Percentiles rank a stretch among this genome's conserved stretches.
These are phyloP conservation scores for Xerocomellus intermedius DNA, from an alignment of 768 basidiomycete genomes.

Conservation along the genomic window DNA sequence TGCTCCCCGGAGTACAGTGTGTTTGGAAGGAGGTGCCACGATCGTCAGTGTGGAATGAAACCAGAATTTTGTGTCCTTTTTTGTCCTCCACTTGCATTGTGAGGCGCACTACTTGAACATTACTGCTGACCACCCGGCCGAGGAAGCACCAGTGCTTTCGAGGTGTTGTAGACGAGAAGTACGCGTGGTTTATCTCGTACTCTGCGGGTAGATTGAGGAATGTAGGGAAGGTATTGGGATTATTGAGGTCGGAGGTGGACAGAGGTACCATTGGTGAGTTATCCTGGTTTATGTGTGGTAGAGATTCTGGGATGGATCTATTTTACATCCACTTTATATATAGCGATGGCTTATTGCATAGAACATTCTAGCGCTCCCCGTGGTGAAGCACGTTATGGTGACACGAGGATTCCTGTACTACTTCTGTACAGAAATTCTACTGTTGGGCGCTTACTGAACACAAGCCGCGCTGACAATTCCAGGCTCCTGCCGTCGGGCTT, in stretches of 20 bases:
- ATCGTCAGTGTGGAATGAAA: constrained; percentile 34
- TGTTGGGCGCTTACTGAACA: background rate
- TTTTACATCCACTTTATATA: constrained; percentile 15
- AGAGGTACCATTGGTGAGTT: constrained; percentile 19
- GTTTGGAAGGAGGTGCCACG: constrained; percentile 24
- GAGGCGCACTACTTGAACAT: constrained; percentile 27
- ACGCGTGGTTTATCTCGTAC: constrained; percentile 14
- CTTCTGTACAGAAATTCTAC: background rate
- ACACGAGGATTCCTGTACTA: background rate
- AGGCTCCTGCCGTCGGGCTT: constrained; percentile 6
- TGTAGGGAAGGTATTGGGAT: constrained; percentile 21
- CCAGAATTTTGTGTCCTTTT: constrained; percentile 21
- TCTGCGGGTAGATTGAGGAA: constrained; percentile 27
- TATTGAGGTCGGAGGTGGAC: constrained; percentile 28
- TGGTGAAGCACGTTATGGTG: background rate
- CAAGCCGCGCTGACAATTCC: background rate
- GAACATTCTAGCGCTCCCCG: constrained; percentile 1
- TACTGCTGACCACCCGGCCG: constrained; percentile 24
- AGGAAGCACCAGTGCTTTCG: constrained; percentile 33
- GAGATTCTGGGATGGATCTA: background rate
- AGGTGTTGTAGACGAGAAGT: constrained; percentile 25
- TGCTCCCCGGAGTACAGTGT: constrained; percentile 26
- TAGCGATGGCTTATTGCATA: background rate
- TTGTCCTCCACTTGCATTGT: constrained; percentile 30
- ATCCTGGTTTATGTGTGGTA: background rate